phyloP scores from a whole-genome alignment of 2,329 filamentous ascomycete genomes.

The Trichoderma breve region DNA sequence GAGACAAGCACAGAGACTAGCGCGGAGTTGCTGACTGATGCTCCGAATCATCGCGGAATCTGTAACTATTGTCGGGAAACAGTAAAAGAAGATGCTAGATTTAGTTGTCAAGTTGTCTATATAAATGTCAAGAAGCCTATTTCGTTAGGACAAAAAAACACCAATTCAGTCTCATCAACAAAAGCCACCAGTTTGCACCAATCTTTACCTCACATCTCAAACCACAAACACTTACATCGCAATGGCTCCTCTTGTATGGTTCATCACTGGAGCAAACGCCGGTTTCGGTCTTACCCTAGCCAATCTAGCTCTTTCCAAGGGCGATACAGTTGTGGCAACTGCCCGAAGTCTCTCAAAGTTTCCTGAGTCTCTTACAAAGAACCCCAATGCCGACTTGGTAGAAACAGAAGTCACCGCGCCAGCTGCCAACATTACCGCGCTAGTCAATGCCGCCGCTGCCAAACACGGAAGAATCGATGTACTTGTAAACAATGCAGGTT shows the following conservation, averaged over 20 bases:
- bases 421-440: conserved; percentile 29
- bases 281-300: conserved; percentile 47
- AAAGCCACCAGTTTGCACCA: neutral
- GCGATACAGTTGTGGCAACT: conserved; percentile 46
- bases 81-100: neutral
- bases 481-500: conserved; percentile 61
- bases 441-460: conserved; percentile 30
- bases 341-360: conserved; percentile 39
- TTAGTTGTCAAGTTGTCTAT: neutral
- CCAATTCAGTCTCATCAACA: no score
- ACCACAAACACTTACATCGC: neutral
- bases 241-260: conserved; percentile 32
- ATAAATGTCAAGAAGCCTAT: neutral
- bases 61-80: neutral
- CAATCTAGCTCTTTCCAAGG: conserved; percentile 36
- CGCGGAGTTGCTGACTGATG: conserved; percentile 11
- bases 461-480: conserved; percentile 58
- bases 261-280: conserved; percentile 48
- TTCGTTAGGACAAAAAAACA: neutral
- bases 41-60: neutral
- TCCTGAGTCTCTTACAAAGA: conserved; percentile 39
- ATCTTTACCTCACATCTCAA: neutral
- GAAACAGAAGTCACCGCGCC: neutral
- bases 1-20: neutral
- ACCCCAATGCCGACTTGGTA: conserved; percentile 28